A percentile compares a stretch with the other conserved stretches of the same genome.
These are phyloP conservation scores for Pleurotus salmoneostramineus DNA, from an alignment of 768 basidiomycete genomes.

Conservation along the genomic window DNA sequence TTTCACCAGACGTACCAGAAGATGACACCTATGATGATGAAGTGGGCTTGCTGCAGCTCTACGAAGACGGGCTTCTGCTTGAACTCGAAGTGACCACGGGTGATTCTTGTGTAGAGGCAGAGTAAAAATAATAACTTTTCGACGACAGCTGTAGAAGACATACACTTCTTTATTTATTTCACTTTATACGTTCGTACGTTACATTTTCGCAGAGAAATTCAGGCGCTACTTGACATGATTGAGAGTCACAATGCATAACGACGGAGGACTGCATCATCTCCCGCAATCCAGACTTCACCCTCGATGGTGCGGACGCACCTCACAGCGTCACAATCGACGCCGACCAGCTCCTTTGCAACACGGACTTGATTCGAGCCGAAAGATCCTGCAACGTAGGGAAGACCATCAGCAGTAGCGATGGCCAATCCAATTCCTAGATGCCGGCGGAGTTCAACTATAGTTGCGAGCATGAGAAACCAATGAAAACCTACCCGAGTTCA, in stretches of 20 bases:
- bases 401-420: slow-evolving; percentile 54
- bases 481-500: background rate
- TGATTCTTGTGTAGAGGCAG: too few species aligned
- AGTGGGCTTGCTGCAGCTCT: background rate
- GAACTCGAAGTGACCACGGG: too few species aligned
- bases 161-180: too few species aligned
- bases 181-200: too few species aligned
- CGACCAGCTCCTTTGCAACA: slow-evolving; percentile 43
- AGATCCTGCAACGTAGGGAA: slow-evolving; percentile 51
- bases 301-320: slow-evolving; percentile 29
- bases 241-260: slow-evolving; percentile 25
- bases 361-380: slow-evolving; percentile 37
- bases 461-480: too few species aligned
- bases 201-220: too few species aligned
- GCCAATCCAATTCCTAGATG: slow-evolving; percentile 29
- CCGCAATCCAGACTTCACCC: slow-evolving; percentile 48
- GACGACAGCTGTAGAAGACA: too few species aligned
- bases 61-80: too few species aligned
- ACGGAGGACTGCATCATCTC: slow-evolving; percentile 62
- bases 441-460: background rate
- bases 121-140: too few species aligned
- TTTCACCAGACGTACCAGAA: background rate
- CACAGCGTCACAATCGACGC: slow-evolving; percentile 59
- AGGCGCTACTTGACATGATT: too few species aligned
- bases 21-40: background rate